Conservation (phyloP, 768 basidiomycete species). For the Tremella mesenterica region DNA sequence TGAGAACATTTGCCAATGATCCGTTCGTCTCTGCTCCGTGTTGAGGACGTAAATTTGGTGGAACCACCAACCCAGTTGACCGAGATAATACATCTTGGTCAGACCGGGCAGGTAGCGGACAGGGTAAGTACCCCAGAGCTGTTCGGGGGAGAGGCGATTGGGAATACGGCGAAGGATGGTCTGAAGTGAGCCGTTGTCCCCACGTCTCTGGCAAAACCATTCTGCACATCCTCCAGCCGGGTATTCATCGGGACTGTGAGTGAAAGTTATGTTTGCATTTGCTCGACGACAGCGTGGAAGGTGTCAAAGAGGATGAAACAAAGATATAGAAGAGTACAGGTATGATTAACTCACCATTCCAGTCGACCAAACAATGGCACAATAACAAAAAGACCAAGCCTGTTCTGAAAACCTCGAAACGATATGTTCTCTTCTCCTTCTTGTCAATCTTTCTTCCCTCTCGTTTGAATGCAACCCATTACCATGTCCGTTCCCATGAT, state of each 20-base stretch:
- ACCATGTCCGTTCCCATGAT: neutral
- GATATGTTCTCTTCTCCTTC: constrained; percentile 56
- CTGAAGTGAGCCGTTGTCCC: constrained; percentile 49
- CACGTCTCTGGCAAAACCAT: too few species aligned
- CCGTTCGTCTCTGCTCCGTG: constrained; percentile 82
- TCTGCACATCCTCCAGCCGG: too few species aligned
- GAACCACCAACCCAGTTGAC: constrained; percentile 76
- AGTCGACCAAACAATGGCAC: constrained; percentile 61
- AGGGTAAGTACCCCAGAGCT: constrained; percentile 74
- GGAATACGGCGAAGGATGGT: constrained; percentile 70
- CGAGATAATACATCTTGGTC: constrained; percentile 82
- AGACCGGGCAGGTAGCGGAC: constrained; percentile 68
- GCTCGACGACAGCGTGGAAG: neutral
- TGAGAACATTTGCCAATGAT: constrained; percentile 90
- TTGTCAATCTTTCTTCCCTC: constrained; percentile 49
- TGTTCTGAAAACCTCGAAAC: constrained; percentile 90
- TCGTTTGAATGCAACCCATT: constrained; percentile 34
- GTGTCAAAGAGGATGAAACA: neutral
- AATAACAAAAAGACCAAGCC: constrained; percentile 81
- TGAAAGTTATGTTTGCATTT: too few species aligned
- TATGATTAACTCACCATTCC: constrained; percentile 62
- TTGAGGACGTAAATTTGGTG: constrained; percentile 89
- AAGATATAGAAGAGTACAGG: neutral
- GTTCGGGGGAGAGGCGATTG: constrained; percentile 54
- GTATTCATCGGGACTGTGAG: too few species aligned